Evolutionary conservation across 176 grass and related monocot species (phyloP).

Genomic region (Metroxylon sagu): DNA sequence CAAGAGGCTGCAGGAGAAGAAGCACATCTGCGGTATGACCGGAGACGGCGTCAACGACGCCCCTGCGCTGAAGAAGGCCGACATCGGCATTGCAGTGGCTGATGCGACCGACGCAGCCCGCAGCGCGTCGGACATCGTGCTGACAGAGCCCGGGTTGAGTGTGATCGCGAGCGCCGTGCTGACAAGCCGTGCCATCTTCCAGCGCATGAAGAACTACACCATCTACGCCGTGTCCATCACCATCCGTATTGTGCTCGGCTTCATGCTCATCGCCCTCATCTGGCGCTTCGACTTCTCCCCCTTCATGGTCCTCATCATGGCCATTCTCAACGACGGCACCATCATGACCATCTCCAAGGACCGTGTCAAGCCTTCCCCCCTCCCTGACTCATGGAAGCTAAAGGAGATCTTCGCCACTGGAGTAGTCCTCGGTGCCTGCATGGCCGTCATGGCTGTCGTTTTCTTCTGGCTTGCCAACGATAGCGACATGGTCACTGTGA

Average conservation of each 20-base stretch:
- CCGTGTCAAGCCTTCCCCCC: constrained; percentile 54
- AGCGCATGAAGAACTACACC: constrained; percentile 98
- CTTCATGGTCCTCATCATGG: constrained; percentile 94
- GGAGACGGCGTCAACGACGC: constrained; percentile 91
- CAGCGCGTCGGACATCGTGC: constrained; percentile 85
- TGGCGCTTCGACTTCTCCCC: constrained; percentile 91
- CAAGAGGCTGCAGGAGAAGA: constrained; percentile 70
- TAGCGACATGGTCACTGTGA: constrained; percentile 65
- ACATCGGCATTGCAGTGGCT: constrained; percentile 88
- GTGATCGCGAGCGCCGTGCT: constrained; percentile 78
- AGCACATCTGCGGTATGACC: constrained; percentile 89
- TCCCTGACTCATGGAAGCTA: constrained; percentile 77
- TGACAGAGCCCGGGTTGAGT: constrained; percentile 83
- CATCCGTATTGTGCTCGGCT: constrained; percentile 79
- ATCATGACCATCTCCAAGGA: constrained; percentile 99
- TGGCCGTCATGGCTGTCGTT: constrained; percentile 52
- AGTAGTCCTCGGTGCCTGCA: constrained; percentile 73
- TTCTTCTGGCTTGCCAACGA: constrained; percentile 78
- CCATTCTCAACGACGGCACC: constrained; percentile 94
- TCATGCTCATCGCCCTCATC: constrained; percentile 79
- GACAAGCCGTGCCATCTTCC: constrained; percentile 84
- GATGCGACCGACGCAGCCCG: constrained; percentile 91
- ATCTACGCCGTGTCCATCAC: constrained; percentile 98
- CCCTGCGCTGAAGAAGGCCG: constrained; percentile 89
- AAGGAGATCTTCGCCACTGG: constrained; percentile 91